Conservation (phyloP, 106 monocot genomes). For the Ottelia alismoides region DNA sequence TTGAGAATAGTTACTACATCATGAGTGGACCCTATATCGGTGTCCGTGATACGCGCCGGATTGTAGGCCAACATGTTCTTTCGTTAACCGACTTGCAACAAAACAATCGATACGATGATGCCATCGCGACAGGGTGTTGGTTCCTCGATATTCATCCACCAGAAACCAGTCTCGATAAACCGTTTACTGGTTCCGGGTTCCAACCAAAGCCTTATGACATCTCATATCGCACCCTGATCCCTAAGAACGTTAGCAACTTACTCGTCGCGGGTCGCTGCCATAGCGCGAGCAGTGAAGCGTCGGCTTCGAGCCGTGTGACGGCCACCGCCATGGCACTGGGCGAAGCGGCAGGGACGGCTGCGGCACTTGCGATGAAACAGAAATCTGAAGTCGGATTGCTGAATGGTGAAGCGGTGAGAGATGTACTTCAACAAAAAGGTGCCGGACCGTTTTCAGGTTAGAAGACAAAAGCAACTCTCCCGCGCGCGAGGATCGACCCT, state of each 20-base stretch:
- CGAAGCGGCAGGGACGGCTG: not conserved
- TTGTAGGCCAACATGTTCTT: not conserved
- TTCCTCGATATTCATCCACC: not conserved
- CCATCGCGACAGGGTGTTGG: not conserved
- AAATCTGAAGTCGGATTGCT: too few relatives aligned
- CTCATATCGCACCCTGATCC: not conserved
- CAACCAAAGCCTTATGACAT: not conserved
- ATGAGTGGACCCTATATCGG: not conserved
- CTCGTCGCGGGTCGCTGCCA: not conserved
- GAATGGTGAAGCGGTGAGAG: too few relatives aligned
- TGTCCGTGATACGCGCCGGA: not conserved
- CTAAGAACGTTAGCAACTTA: not conserved
- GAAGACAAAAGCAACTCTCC: too few relatives aligned
- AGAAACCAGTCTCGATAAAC: too few relatives aligned
- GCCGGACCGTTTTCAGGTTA: too few relatives aligned
- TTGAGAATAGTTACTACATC: not conserved
- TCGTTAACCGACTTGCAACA: not conserved
- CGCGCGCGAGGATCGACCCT: too few relatives aligned
- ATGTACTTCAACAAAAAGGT: too few relatives aligned
- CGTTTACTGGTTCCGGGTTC: not conserved
- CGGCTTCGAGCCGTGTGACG: not conserved
- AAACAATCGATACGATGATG: not conserved
- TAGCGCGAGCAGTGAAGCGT: not conserved
- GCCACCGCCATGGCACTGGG: not conserved
- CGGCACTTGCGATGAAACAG: not conserved